Percentiles rank a stretch among this genome's conserved stretches.
phyloP scores from a whole-genome alignment of 352 stramenopile species.

The Bremia lactucae region DNA sequence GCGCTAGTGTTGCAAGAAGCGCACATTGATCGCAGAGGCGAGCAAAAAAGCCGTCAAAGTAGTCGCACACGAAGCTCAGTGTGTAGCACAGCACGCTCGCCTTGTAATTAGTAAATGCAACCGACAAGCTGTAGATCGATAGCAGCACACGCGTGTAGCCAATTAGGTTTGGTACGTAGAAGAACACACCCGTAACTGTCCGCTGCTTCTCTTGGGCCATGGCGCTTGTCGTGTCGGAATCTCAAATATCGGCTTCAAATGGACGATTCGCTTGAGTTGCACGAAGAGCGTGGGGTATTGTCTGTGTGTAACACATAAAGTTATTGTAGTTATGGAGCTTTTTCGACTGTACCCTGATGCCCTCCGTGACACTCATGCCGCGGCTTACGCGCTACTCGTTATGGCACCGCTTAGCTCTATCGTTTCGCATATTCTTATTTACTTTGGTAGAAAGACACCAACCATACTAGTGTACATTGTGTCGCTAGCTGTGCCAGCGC shows the following conservation, averaged over 20 bases:
- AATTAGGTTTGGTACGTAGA: conserved; percentile 96
- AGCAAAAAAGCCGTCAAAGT: conserved; percentile 96
- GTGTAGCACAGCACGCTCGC: conserved; percentile 86
- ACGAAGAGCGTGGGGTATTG: not conserved
- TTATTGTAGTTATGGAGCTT: no score
- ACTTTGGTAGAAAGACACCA: conserved; percentile 33
- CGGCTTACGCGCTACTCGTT: conserved; percentile 36
- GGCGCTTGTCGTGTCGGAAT: not conserved
- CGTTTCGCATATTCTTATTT: conserved; percentile 22
- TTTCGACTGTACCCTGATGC: conserved; percentile 39
- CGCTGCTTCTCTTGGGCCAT: conserved; percentile 26
- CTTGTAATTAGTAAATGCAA: conserved; percentile 68
- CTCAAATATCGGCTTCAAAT: not conserved
- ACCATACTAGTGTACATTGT: conserved; percentile 29
- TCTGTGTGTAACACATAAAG: conserved; percentile 2
- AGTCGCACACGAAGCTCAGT: conserved; percentile 94
- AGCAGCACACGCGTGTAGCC: conserved; percentile 88
- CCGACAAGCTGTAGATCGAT: conserved; percentile 77
- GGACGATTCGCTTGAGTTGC: no score
- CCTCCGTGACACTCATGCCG: conserved; percentile 29
- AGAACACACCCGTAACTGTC: conserved; percentile 76
- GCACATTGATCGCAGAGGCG: conserved; percentile 92
- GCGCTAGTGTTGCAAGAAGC: not conserved
- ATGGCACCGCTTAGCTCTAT: conserved; percentile 31
- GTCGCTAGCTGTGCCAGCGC: conserved; percentile 28